phyloP scores from a whole-genome alignment of 202 grass and related monocot genomes.

The Dendrocalamus latiflorus region DNA sequence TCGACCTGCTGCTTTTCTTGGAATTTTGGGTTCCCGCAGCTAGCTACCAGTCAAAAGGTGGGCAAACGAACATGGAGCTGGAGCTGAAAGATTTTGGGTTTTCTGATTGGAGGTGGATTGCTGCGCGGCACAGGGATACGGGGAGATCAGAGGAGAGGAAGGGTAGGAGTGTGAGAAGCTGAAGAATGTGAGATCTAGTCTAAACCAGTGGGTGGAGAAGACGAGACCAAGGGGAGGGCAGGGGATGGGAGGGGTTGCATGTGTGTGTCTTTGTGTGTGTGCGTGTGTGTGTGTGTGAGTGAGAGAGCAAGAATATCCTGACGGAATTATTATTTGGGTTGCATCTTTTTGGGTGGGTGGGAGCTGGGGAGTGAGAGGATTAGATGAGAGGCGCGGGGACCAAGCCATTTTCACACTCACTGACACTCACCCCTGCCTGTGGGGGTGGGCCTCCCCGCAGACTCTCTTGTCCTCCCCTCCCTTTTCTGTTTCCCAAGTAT shows the following conservation, averaged over 20 bases:
- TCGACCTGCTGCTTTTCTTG: slow-evolving; percentile 40
- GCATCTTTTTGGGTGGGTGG: neutral
- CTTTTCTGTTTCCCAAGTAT: neutral
- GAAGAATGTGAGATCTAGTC: slow-evolving; percentile 43
- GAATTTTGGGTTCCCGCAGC: slow-evolving; percentile 25
- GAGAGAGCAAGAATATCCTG: slow-evolving; percentile 38
- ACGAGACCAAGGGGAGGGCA: neutral
- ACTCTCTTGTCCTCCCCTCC: neutral
- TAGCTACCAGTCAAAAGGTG: slow-evolving; percentile 32
- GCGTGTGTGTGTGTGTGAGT: neutral
- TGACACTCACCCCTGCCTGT: slow-evolving; percentile 16
- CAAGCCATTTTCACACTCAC: slow-evolving; percentile 33
- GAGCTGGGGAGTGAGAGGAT: neutral
- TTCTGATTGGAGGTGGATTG: slow-evolving; percentile 27
- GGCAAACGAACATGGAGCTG: neutral
- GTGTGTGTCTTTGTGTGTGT: neutral
- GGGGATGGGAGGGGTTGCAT: neutral
- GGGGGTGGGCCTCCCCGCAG: slow-evolving; percentile 11
- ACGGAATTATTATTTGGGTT: slow-evolving; percentile 20
- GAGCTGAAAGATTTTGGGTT: slow-evolving; percentile 7
- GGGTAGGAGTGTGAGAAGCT: neutral
- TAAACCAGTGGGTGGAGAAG: neutral
- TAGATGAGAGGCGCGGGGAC: slow-evolving; percentile 27
- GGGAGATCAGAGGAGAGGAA: slow-evolving; percentile 18
- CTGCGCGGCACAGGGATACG: slow-evolving; percentile 14